phyloP scores from a whole-genome alignment of 2,329 filamentous ascomycete species.

The Hymenoscyphus infarciens region DNA sequence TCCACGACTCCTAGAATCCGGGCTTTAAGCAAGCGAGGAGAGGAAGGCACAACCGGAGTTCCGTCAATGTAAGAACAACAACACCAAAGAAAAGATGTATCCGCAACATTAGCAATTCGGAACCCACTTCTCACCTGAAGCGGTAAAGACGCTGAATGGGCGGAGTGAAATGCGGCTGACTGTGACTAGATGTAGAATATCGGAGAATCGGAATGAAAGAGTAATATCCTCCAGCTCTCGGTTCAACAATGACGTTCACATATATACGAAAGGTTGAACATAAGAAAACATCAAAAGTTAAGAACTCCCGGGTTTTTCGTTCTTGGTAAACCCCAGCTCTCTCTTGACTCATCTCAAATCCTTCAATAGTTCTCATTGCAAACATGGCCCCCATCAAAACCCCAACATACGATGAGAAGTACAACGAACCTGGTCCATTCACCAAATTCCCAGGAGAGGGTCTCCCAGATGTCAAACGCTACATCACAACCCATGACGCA shows the following conservation, averaged over 20 bases:
- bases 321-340: background rate
- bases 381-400: background rate
- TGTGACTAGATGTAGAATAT: background rate
- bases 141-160: background rate
- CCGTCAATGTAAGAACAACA: background rate
- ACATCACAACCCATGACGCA: constrained; percentile 22
- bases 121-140: background rate
- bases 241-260: background rate
- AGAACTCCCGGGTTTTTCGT: background rate
- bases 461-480: constrained; percentile 15
- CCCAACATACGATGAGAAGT: background rate
- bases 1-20: too few species aligned
- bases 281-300: background rate
- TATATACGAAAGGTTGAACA: background rate
- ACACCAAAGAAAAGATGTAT: background rate
- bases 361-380: background rate
- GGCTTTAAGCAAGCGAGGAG: background rate
- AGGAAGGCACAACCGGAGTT: background rate
- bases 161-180: background rate
- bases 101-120: background rate
- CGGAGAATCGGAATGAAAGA: background rate
- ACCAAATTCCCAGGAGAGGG: constrained; percentile 20
- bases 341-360: background rate
- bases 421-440: background rate
- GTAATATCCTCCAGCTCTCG: too few species aligned